Base-by-base conservation (phyloP, 805 yeast species). In the Candida verbasci region DNA sequence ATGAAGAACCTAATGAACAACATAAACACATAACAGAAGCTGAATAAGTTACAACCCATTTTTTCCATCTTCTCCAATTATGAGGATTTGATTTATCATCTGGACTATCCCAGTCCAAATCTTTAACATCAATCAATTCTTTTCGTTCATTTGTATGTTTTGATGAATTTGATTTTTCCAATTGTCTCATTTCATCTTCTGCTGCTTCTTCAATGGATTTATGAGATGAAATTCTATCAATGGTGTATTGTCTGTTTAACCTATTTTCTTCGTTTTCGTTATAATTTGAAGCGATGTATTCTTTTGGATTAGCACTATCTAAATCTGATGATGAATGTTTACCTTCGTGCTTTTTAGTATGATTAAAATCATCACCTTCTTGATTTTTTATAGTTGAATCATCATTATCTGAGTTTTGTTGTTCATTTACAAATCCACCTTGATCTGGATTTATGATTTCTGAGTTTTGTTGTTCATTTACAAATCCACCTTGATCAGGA, bases 1-100 rank as follows among this genome's bases (percentile, higher is more conserved):
- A 63, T 0, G 91, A 83, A 0, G 89, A 80, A 17, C 93, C 91
- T 53, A 84, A 71, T 0, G 88, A 76, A 22, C 82, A 82, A 23
- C 78, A 82, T 24, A 83, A 65, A 65, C 89, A 82, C 32, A 78
- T 62, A 16, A 65, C 41, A 2, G 88, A 87, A 10, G 80, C 75
- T 4, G 76, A 68, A 76, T 78, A 72, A 1, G 89, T 82, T 39
- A 75, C 60, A 27, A 55, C 52, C 88, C 89, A 82, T 58, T 73
- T 79, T 52, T 72, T 78, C 72, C 72, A 62, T 3, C 34, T 17
- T 3, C 85, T 71, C 88, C 88, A 83, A 52, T 82, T 82, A 40
- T 67, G 68, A 9, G 91, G 91, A 51, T 81, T 76, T 18, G 53
- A 85, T 33, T 64, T 67, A 52, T 83, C 89, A 21, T 60, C 68